These are phyloP conservation scores for Zygnema circumcarinatum DNA, from an alignment of 139 green algal genomes.

Conservation along the genomic window DNA sequence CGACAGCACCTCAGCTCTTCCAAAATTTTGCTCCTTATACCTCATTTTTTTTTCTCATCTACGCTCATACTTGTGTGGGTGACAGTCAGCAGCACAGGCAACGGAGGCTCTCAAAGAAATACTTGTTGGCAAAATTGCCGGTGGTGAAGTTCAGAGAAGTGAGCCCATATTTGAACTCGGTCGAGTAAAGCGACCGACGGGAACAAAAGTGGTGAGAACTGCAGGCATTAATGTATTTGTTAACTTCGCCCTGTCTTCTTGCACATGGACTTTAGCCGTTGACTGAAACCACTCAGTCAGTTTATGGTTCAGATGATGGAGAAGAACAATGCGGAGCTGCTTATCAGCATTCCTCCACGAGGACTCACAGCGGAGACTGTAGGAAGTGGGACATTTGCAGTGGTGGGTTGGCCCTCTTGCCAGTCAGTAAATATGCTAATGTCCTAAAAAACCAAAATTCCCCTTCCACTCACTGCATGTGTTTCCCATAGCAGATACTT, in stretches of 20 bases:
- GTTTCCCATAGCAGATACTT: too few species aligned
- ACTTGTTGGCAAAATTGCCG: neutral
- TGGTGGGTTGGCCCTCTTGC: neutral
- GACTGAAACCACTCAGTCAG: too few species aligned
- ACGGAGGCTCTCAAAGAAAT: neutral
- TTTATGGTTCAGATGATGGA: too few species aligned
- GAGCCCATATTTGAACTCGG: too few species aligned
- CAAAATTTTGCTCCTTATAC: conserved; percentile 6
- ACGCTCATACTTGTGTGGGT: neutral
- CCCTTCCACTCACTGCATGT: neutral
- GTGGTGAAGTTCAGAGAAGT: neutral
- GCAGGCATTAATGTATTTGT: neutral
- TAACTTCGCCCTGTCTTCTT: conserved; percentile 26
- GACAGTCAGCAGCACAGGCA: conserved; percentile 1
- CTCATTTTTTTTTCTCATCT: conserved; percentile 2
- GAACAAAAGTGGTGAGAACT: conserved; percentile 22
- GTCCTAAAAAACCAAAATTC: neutral
- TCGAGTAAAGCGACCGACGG: neutral
- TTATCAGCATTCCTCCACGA: conserved; percentile 61
- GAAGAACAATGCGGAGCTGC: neutral
- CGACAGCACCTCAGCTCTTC: too few species aligned
- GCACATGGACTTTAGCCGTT: too few species aligned
- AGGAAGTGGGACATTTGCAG: conserved; percentile 50
- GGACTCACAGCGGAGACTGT: conserved; percentile 60
- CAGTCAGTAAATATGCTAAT: neutral